A percentile compares a stretch with the other conserved stretches of the same genome.
These are phyloP conservation scores for Scheffersomyces illinoinensis DNA, from an alignment of 1,139 yeast genomes.

Conservation along the genomic window DNA sequence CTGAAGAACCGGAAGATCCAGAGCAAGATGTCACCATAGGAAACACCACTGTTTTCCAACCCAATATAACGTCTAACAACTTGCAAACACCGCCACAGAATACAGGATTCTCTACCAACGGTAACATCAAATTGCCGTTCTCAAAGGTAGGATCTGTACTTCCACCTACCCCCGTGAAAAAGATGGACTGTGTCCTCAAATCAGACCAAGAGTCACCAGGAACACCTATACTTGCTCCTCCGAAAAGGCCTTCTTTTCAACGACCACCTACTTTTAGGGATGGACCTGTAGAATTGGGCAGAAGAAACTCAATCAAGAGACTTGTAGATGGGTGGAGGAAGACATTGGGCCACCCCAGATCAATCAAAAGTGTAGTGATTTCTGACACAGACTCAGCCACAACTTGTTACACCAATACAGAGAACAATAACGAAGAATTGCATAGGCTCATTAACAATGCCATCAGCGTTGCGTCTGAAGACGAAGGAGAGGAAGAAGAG, in stretches of 20 bases:
- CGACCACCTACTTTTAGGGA: conserved; percentile 3
- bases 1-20: not conserved
- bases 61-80: conserved; percentile 1
- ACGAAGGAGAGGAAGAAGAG: conserved; percentile 19
- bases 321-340: conserved; percentile 47
- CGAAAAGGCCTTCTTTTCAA: not conserved
- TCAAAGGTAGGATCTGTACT: conserved; percentile 47
- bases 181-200: conserved; percentile 45
- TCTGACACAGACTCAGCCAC: not conserved
- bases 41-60: not conserved
- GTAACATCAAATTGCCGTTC: conserved; percentile 48
- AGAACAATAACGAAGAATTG: not conserved
- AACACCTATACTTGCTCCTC: not conserved
- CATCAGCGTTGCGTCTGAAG: conserved; percentile 6
- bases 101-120: conserved; percentile 52
- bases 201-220: conserved; percentile 11
- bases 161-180: conserved; percentile 71
- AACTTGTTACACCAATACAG: not conserved
- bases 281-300: conserved; percentile 18
- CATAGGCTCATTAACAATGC: conserved; percentile 6
- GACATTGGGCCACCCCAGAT: conserved; percentile 16
- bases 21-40: conserved; percentile 4
- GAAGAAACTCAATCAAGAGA: conserved; percentile 40
- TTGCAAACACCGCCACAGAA: conserved; percentile 14
- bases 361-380: not conserved